Evolutionary conservation across 2,329 filamentous ascomycete species (phyloP).

Genomic region (Cordyceps javanica): DNA sequence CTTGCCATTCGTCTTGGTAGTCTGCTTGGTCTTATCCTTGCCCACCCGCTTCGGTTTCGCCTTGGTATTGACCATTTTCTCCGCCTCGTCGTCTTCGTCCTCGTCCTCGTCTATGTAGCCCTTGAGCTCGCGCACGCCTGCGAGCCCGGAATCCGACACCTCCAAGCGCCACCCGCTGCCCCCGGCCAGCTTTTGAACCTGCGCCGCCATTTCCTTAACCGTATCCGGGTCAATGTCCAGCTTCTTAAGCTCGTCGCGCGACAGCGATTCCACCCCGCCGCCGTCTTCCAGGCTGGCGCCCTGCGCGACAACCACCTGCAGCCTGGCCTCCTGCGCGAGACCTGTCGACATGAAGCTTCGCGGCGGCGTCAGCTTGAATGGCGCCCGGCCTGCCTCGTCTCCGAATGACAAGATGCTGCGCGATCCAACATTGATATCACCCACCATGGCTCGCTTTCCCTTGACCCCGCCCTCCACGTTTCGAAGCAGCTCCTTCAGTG

Average conservation of each 20-base stretch:
- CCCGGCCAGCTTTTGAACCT: conserved; percentile 63
- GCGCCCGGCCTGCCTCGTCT: conserved; percentile 41
- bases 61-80: neutral
- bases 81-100: conserved; percentile 17
- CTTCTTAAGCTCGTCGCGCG: conserved; percentile 60
- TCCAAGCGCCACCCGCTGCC: conserved; percentile 75
- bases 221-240: conserved; percentile 60
- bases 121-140: conserved; percentile 55
- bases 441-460: conserved; percentile 39
- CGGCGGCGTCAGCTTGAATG: conserved; percentile 39
- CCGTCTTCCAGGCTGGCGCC: conserved; percentile 49
- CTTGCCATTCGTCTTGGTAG: neutral
- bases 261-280: conserved; percentile 54
- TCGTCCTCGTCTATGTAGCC: conserved; percentile 50
- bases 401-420: conserved; percentile 41
- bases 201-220: conserved; percentile 61
- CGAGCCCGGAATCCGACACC: conserved; percentile 61
- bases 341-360: conserved; percentile 30
- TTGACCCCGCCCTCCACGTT: conserved; percentile 18
- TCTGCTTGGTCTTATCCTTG: conserved; percentile 14
- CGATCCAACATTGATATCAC: conserved; percentile 48
- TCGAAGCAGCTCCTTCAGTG: conserved; percentile 11
- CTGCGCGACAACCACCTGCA: conserved; percentile 36
- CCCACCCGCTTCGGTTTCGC: conserved; percentile 2
- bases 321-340: conserved; percentile 19